These are phyloP conservation scores for Volvox reticuliferus DNA, from an alignment of 139 green algal species.

Conservation along the genomic window DNA sequence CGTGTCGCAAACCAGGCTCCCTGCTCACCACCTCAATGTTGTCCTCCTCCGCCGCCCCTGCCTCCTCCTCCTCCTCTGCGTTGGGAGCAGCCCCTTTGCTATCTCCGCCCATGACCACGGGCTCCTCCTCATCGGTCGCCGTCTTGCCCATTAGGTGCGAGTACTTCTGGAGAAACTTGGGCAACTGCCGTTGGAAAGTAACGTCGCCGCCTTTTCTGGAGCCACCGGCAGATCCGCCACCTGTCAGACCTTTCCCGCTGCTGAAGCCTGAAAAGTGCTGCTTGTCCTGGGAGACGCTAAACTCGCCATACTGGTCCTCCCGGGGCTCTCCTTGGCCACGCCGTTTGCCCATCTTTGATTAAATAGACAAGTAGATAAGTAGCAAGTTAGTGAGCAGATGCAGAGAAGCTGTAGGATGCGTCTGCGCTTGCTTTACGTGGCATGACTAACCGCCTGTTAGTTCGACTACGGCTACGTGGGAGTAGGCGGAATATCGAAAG, in stretches of 20 bases:
- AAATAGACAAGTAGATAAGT: background rate
- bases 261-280: conserved; percentile 57
- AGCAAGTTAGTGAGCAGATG: background rate
- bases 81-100: background rate
- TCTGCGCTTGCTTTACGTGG: too few species aligned
- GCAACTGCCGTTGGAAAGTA: conserved; percentile 58
- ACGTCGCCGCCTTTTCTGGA: conserved; percentile 59
- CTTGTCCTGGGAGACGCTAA: conserved; percentile 59
- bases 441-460: too few species aligned
- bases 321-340: conserved; percentile 1
- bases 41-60: conserved; percentile 3
- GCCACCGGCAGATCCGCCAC: conserved; percentile 53
- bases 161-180: conserved; percentile 86
- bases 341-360: conserved; percentile 6
- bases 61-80: conserved; percentile 33
- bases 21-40: conserved; percentile 49
- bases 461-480: too few species aligned
- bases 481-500: too few species aligned
- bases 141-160: conserved; percentile 73
- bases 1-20: too few species aligned
- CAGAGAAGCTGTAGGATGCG: too few species aligned
- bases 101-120: conserved; percentile 21
- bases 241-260: conserved; percentile 43
- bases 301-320: conserved; percentile 81
- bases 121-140: conserved; percentile 46